Conservation (phyloP, 2,329 filamentous ascomycete genomes). For the Epichloe gansuensis region DNA sequence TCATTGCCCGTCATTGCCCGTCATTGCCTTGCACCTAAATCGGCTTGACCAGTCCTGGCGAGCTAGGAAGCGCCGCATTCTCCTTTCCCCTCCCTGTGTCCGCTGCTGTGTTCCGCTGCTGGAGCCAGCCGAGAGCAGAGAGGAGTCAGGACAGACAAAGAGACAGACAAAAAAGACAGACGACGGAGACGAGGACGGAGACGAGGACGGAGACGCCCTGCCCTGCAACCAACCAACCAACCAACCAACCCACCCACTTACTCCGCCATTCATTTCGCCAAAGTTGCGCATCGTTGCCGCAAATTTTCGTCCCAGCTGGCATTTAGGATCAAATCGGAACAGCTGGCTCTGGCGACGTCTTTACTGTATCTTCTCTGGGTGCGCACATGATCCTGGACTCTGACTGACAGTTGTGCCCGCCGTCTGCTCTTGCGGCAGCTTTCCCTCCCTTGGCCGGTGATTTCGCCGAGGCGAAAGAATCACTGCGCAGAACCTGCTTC, state of each 20-base stretch:
- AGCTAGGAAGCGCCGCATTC: neutral
- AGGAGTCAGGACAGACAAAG: no score
- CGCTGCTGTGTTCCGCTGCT: no score
- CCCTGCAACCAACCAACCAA: conserved; percentile 4
- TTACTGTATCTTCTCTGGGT: neutral
- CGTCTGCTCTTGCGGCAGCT: neutral
- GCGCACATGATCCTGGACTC: neutral
- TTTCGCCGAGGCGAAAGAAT: neutral
- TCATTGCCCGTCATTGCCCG: neutral
- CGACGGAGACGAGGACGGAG: no score
- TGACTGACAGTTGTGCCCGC: neutral
- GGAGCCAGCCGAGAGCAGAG: no score
- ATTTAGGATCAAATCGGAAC: neutral
- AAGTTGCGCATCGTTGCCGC: neutral
- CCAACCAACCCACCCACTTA: conserved; percentile 1
- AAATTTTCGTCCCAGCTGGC: neutral
- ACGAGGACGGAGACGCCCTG: neutral
- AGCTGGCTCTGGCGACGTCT: neutral
- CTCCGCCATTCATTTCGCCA: conserved; percentile 8
- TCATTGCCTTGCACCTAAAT: neutral
- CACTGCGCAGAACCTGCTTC: neutral
- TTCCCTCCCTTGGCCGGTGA: conserved; percentile 1
- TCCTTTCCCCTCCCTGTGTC: neutral
- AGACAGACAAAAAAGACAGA: no score
- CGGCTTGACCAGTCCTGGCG: neutral